phyloP scores from a whole-genome alignment of 345 rosid genomes.

The Eucalyptus marginata region DNA sequence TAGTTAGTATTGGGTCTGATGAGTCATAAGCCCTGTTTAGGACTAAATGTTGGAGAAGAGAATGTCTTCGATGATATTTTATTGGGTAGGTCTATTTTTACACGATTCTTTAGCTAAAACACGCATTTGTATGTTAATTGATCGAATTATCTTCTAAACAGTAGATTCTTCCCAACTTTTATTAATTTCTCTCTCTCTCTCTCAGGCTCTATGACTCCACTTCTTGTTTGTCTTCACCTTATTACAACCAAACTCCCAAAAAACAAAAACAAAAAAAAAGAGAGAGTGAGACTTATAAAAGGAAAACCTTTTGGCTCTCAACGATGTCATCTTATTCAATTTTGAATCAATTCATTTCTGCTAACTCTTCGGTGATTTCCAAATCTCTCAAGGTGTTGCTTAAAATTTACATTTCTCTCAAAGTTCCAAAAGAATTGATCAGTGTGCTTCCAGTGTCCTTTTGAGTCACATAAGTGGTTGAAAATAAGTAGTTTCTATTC shows the following conservation, averaged over 20 bases:
- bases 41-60: neutral
- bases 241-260: neutral
- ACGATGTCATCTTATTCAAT: neutral
- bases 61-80: neutral
- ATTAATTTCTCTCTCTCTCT: neutral
- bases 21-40: neutral
- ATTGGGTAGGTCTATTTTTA: neutral
- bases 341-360: neutral
- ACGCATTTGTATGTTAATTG: neutral
- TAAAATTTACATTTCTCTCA: neutral
- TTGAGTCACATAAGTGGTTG: neutral
- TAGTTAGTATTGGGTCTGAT: neutral
- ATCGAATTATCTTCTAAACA: neutral
- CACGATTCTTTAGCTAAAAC: neutral
- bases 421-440: neutral
- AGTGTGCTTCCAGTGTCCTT: neutral
- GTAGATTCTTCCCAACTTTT: neutral
- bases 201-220: neutral
- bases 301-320: neutral
- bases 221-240: neutral
- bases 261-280: neutral
- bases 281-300: neutral
- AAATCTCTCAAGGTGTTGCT: neutral
- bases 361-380: neutral
- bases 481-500: neutral